Evolutionary conservation across 441 rosid genomes (phyloP), one percentile per base, ranked within the genome.

Genomic region (Raphanus hybrid): DNA sequence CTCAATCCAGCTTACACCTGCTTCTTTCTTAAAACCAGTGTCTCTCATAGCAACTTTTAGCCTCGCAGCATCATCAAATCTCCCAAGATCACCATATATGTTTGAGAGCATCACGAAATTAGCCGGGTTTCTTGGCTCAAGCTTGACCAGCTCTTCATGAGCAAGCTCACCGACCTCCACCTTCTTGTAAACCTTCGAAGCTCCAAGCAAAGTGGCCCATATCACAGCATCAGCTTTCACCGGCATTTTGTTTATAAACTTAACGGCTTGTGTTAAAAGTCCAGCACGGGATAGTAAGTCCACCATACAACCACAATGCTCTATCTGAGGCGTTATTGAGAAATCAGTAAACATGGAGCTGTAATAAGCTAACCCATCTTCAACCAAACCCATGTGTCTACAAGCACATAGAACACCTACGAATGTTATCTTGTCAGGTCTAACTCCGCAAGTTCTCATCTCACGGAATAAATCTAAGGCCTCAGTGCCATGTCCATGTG

Each of bases 281-380:
- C 96, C 90, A 68, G 95, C 91, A 15, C 92, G 81, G 2, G 87
- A 83, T 48, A 92, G 83, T 50, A 88, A 84, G 80, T 90, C 94
- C 69, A 92, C 94, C 71, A 92, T 71, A 73, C 96, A 92, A 14
- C 92, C 92, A 37, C 90, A 90, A 59, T 90, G 96, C 78, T 90
- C 90, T 41, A 90, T 85, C 16, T 87, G 82, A 58, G 96, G 96
- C 12, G 73, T 73, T 27, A 89, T 76, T 10, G 85, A 82, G 79
- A 79, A 84, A 75, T 90, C 83, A 34, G 69, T 64, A 15, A 63
- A 75, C 97, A 91, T 90, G 32, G 85, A 82, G 9, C 43, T 65
- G 79, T 82, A 91, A 85, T 75, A 81, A 20, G 83, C 82, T 59
- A 83, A 69, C 15, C 94, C 94, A 62, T 86, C 92, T 50, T 78